Evolutionary conservation across 768 basidiomycete genomes (phyloP).

Genomic region (Pleurotus platypus): DNA sequence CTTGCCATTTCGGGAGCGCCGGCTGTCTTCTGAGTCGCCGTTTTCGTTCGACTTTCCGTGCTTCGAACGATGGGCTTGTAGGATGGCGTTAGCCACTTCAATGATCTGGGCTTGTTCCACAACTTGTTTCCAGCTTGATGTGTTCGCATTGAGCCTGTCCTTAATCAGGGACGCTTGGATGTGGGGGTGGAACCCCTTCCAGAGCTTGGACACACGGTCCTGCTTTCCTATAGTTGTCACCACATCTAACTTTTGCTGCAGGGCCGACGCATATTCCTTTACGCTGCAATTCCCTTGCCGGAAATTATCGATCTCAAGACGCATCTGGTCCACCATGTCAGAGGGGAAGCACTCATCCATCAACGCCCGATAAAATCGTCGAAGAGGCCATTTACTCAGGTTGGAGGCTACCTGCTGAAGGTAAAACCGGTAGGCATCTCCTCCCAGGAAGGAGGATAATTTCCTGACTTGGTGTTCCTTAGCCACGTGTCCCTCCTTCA

Average conservation of each 20-base stretch:
- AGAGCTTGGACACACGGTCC: slow-evolving; percentile 27
- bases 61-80: too few relatives aligned
- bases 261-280: slow-evolving; percentile 25
- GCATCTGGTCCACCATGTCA: too few relatives aligned
- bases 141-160: slow-evolving; percentile 22
- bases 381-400: too few relatives aligned
- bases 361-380: too few relatives aligned
- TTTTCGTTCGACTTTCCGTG: too few relatives aligned
- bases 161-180: slow-evolving; percentile 25
- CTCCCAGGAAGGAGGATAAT: too few relatives aligned
- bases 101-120: slow-evolving; percentile 21
- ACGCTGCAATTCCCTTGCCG: slow-evolving; percentile 11
- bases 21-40: too few relatives aligned
- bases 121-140: slow-evolving; percentile 18
- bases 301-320: too few relatives aligned
- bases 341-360: too few relatives aligned
- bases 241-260: slow-evolving; percentile 27
- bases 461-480: background rate
- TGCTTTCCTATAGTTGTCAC: slow-evolving; percentile 22
- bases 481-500: background rate
- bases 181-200: slow-evolving; percentile 22
- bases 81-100: slow-evolving; percentile 20
- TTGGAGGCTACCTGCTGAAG: too few relatives aligned
- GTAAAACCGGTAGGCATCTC: too few relatives aligned
- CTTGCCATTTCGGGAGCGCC: too few relatives aligned